Evolutionary conservation across 306 rosid genomes (phyloP).

Genomic region (Acacia melanoxylon): DNA sequence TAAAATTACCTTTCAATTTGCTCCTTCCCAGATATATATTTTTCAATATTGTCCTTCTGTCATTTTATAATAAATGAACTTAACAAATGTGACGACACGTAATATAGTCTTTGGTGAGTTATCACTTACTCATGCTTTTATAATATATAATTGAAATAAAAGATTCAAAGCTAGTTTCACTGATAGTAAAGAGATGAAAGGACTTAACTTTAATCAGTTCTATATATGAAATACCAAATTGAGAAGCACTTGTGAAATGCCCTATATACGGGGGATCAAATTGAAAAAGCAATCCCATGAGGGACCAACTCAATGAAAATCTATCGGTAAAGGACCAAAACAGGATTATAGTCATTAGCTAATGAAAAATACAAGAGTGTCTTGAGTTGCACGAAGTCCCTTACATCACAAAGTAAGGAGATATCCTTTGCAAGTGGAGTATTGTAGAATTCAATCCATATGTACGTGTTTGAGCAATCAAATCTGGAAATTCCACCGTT

Average conservation of each 20-base stretch:
- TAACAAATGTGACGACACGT: not conserved
- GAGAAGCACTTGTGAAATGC: not conserved
- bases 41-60: not conserved
- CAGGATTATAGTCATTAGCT: not conserved
- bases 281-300: not conserved
- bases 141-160: not conserved
- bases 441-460: slow-evolving; percentile 91
- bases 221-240: not conserved
- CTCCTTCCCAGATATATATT: not conserved
- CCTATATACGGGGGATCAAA: not conserved
- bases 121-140: not conserved
- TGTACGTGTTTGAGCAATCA: slow-evolving; percentile 76
- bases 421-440: slow-evolving; percentile 75
- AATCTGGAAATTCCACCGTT: slow-evolving; percentile 56
- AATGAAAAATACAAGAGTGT: slow-evolving; percentile 9
- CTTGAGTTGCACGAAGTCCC: slow-evolving; percentile 34
- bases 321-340: not conserved
- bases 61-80: not conserved
- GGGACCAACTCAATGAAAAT: not conserved
- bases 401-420: slow-evolving; percentile 76
- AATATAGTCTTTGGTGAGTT: not conserved
- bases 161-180: not conserved
- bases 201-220: not conserved
- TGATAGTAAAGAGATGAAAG: not conserved
- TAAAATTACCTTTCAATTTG: not conserved